phyloP scores from a whole-genome alignment of 352 stramenopile genomes.

The Pythium myriotylum region DNA sequence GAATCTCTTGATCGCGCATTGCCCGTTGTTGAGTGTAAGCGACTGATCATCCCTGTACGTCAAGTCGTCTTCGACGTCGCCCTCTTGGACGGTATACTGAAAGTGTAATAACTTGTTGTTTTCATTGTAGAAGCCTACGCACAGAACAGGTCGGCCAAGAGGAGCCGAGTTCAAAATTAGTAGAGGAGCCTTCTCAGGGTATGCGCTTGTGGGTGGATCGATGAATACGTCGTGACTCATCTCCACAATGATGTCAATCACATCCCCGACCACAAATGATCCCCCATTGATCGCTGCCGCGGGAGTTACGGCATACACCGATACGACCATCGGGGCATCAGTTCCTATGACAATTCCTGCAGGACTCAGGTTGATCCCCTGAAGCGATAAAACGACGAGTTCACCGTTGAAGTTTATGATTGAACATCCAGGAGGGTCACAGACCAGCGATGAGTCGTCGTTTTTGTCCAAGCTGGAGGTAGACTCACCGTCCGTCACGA shows the following conservation, averaged over 20 bases:
- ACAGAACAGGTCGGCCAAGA: slow-evolving; percentile 54
- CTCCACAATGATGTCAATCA: slow-evolving; percentile 78
- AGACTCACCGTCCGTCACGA: slow-evolving; percentile 53
- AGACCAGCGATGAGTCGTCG: slow-evolving; percentile 53
- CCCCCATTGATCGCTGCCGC: slow-evolving; percentile 58
- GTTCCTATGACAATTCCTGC: slow-evolving; percentile 65
- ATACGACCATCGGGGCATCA: slow-evolving; percentile 49
- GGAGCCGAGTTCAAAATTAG: slow-evolving; percentile 62
- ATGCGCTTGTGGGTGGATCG: slow-evolving; percentile 66
- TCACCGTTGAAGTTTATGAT: slow-evolving; percentile 79
- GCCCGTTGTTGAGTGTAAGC: slow-evolving; percentile 77
- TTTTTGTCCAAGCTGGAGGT: slow-evolving; percentile 57
- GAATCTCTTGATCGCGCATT: slow-evolving; percentile 80
- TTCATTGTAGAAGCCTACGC: slow-evolving; percentile 54
- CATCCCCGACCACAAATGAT: slow-evolving; percentile 76
- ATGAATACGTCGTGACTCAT: slow-evolving; percentile 80
- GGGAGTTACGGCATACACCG: slow-evolving; percentile 62
- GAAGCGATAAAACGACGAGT: slow-evolving; percentile 39
- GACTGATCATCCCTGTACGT: slow-evolving; percentile 55
- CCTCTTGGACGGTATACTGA: slow-evolving; percentile 63
- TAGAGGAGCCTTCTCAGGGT: slow-evolving; percentile 74
- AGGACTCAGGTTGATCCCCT: slow-evolving; percentile 44
- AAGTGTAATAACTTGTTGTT: slow-evolving; percentile 70
- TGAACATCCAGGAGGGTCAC: slow-evolving; percentile 37
- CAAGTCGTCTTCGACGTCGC: slow-evolving; percentile 55